Conservation (phyloP, 2,329 filamentous ascomycete genomes). For the Blumeria graminis region DNA sequence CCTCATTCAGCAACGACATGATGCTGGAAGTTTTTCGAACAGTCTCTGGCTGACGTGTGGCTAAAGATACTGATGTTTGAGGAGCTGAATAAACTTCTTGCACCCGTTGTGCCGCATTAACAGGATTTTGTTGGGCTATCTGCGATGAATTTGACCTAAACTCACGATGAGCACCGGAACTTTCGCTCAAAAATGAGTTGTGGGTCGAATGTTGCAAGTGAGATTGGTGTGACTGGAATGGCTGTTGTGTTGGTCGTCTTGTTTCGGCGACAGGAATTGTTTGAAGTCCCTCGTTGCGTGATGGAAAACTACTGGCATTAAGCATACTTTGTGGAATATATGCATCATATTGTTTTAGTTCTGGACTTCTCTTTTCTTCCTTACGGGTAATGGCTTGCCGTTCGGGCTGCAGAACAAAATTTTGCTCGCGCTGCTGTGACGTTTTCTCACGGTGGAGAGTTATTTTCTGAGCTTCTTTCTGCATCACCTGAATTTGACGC, state of each 20-base stretch:
- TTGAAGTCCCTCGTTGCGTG: slow-evolving; percentile 9
- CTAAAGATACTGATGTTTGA: slow-evolving; percentile 18
- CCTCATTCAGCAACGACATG: slow-evolving; percentile 32
- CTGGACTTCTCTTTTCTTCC: slow-evolving; percentile 14
- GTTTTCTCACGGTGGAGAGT: not conserved
- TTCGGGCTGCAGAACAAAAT: slow-evolving; percentile 3
- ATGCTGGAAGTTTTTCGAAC: slow-evolving; percentile 38
- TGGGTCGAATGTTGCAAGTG: slow-evolving; percentile 7
- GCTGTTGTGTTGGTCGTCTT: slow-evolving; percentile 9
- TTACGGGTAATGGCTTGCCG: slow-evolving; percentile 10
- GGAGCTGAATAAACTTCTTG: slow-evolving; percentile 10
- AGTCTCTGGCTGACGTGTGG: slow-evolving; percentile 19
- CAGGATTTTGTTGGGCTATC: slow-evolving; percentile 8
- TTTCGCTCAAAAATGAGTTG: slow-evolving; percentile 11
- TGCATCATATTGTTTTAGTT: slow-evolving; percentile 15
- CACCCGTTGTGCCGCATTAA: slow-evolving; percentile 9
- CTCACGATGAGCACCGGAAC: slow-evolving; percentile 5
- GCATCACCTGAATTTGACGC: slow-evolving; percentile 3
- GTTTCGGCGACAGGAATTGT: slow-evolving; percentile 5
- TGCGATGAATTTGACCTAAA: slow-evolving; percentile 11
- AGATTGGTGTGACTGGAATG: slow-evolving; percentile 11
- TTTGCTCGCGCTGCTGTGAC: slow-evolving; percentile 1
- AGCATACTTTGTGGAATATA: slow-evolving; percentile 9
- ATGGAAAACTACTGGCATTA: slow-evolving; percentile 6
- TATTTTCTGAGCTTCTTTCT: slow-evolving; percentile 3